Evolutionary conservation across 2,329 filamentous ascomycete species (phyloP).

Genomic region (Aquanectria penicillioides): DNA sequence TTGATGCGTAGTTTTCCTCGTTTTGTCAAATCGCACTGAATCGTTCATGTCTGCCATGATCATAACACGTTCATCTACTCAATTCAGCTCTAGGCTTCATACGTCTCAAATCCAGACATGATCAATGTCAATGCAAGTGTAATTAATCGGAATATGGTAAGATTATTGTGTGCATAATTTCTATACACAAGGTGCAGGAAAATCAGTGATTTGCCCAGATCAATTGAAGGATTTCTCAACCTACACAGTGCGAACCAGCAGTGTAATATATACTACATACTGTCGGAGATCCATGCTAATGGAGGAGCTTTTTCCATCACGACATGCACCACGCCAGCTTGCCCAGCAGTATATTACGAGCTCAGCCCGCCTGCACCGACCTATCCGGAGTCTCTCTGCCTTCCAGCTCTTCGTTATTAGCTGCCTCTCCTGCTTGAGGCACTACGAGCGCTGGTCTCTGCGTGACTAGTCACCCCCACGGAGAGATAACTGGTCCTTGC

Average conservation of each 20-base stretch:
- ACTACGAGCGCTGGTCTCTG: slow-evolving; percentile 30
- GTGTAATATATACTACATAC: slow-evolving; percentile 22
- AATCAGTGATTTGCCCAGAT: no score
- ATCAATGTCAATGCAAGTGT: no score
- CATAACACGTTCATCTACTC: no score
- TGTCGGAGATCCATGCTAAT: slow-evolving; percentile 17
- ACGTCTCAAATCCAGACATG: no score
- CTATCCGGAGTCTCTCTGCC: slow-evolving; percentile 17
- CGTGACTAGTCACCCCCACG: slow-evolving; percentile 29
- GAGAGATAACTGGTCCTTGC: slow-evolving; percentile 22
- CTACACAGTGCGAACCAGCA: slow-evolving; percentile 25
- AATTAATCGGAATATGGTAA: no score
- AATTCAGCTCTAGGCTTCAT: no score
- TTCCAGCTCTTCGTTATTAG: not conserved
- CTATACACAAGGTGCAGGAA: no score
- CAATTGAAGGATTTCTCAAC: no score
- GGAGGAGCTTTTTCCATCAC: slow-evolving; percentile 25
- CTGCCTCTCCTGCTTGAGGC: slow-evolving; percentile 3
- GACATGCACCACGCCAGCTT: slow-evolving; percentile 17
- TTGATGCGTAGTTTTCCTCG: no score
- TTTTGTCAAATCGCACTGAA: no score
- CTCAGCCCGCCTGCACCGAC: slow-evolving; percentile 29
- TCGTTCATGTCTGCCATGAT: no score
- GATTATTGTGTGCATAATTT: no score
- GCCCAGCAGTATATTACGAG: slow-evolving; percentile 31